Conservation (phyloP, 441 rosid genomes). For the Eruca vesicaria region DNA sequence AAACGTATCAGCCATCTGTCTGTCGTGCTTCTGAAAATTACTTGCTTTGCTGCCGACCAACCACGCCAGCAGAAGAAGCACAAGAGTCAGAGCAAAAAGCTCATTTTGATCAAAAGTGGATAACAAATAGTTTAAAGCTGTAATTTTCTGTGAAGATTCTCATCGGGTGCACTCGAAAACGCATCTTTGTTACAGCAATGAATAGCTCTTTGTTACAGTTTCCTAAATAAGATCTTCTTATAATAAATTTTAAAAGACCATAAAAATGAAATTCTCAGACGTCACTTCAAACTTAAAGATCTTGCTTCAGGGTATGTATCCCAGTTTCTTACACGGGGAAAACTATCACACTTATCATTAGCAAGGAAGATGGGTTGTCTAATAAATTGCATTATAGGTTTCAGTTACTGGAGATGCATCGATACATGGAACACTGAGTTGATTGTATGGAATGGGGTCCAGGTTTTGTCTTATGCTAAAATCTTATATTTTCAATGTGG, state of each 20-base stretch:
- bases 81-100: conserved; percentile 7
- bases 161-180: background rate
- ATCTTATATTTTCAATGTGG: background rate
- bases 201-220: background rate
- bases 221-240: background rate
- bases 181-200: background rate
- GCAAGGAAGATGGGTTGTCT: background rate
- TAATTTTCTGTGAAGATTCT: background rate
- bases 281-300: conserved; percentile 50
- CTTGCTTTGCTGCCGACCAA: conserved; percentile 33
- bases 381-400: conserved; percentile 41
- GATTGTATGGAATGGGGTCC: conserved; percentile 98
- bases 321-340: too few species aligned
- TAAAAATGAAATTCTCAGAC: conserved; percentile 71
- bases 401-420: conserved; percentile 83
- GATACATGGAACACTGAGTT: conserved; percentile 83
- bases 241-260: conserved; percentile 80
- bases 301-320: too few species aligned
- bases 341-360: too few species aligned
- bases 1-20: too few species aligned
- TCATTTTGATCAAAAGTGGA: background rate
- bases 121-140: background rate
- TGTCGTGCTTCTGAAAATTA: background rate
- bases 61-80: conserved; percentile 32
- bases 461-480: conserved; percentile 51